Percentiles rank a stretch among this genome's conserved stretches.
These are phyloP conservation scores for Phialophora verrucosa DNA, from an alignment of 2,329 filamentous ascomycete genomes.

Conservation along the genomic window DNA sequence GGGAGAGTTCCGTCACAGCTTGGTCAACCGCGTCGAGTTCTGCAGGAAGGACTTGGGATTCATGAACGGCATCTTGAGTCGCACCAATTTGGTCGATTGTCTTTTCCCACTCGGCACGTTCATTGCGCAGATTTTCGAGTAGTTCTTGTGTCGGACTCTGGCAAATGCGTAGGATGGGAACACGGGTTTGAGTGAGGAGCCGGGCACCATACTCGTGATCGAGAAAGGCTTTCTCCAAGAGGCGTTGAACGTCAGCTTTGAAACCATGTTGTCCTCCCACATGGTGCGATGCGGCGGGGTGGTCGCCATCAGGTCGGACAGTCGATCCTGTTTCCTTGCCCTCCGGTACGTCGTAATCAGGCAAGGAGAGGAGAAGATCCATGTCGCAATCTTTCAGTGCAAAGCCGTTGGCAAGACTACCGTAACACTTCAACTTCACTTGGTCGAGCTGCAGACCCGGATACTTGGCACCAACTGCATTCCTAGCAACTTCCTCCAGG, in stretches of 20 bases:
- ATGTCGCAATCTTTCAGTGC: constrained; percentile 88
- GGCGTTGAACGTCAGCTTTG: constrained; percentile 57
- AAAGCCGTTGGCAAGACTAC: constrained; percentile 82
- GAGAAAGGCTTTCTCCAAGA: constrained; percentile 77
- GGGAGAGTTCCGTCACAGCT: constrained; percentile 1
- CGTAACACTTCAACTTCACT: constrained; percentile 77
- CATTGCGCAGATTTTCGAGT: constrained; percentile 64
- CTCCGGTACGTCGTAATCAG: constrained; percentile 43
- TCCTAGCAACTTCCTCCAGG: constrained; percentile 69
- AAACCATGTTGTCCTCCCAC: constrained; percentile 24
- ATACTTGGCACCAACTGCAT: constrained; percentile 50
- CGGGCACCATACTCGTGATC: constrained; percentile 75
- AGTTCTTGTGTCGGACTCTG: constrained; percentile 69
- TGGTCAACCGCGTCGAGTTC: constrained; percentile 21
- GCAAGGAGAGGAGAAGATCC: constrained; percentile 80
- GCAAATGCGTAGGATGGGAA: constrained; percentile 88
- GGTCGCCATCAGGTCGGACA: background rate
- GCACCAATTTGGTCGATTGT: constrained; percentile 8
- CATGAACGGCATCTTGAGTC: background rate
- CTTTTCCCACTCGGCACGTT: constrained; percentile 52
- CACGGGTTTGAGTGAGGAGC: constrained; percentile 76
- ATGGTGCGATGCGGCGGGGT: background rate
- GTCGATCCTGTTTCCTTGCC: background rate
- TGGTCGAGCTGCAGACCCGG: constrained; percentile 58
- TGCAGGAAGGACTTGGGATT: constrained; percentile 16